Evolutionary conservation across 495 filamentous ascomycete genomes (phyloP).

Genomic region (Penicillium crystallinum): DNA sequence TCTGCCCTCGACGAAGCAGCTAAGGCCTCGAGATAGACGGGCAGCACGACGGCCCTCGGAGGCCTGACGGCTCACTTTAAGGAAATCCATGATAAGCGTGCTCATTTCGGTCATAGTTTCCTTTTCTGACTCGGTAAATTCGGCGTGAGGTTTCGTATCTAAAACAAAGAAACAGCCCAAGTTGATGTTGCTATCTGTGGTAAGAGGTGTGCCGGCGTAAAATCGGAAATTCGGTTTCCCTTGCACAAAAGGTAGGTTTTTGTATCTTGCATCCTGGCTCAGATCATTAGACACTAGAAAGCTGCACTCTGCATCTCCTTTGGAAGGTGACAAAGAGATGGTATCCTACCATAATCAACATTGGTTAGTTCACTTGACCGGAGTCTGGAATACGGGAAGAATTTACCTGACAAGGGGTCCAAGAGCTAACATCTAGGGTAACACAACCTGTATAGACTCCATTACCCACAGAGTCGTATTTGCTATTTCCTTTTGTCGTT

Average conservation of each 20-base stretch:
- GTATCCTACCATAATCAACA: constrained; percentile 14
- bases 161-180: constrained; percentile 66
- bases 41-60: constrained; percentile 52
- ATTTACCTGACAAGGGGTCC: constrained; percentile 41
- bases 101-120: constrained; percentile 43
- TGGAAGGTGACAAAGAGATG: constrained; percentile 34
- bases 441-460: constrained; percentile 42
- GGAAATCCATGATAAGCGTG: constrained; percentile 54
- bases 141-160: constrained; percentile 41
- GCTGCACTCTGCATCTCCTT: constrained; percentile 10
- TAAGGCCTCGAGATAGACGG: constrained; percentile 55
- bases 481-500: constrained; percentile 29
- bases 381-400: background rate
- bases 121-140: constrained; percentile 28
- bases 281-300: constrained; percentile 42
- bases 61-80: constrained; percentile 53
- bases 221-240: constrained; percentile 38
- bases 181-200: constrained; percentile 60
- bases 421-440: constrained; percentile 34
- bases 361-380: background rate
- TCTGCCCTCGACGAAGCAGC: constrained; percentile 53
- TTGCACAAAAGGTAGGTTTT: constrained; percentile 36
- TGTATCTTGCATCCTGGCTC: constrained; percentile 36
- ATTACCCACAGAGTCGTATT: constrained; percentile 33
- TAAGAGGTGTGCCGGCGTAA: constrained; percentile 50